Evolutionary conservation across 2,329 filamentous ascomycete genomes (phyloP), one percentile per base, ranked within the genome.

Genomic region (Bipolaris oryzae): DNA sequence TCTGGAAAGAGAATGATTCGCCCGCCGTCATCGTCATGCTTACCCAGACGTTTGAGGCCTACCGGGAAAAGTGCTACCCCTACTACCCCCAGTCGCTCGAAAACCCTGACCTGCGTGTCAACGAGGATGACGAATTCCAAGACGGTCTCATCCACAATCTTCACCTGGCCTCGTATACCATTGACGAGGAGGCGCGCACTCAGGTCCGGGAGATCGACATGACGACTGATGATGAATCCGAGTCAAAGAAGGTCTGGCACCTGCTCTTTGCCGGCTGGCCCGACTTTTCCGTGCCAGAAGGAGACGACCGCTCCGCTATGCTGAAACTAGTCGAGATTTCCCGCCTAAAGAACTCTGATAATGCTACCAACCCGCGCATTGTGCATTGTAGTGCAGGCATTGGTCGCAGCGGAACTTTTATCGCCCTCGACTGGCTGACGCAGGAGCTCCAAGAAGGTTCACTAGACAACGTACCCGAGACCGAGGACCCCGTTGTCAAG

Each of bases 341-440:
- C 1, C 82, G 84, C 20, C 79, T 84, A 60, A 85, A 84, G 72
- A 84, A 86, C 61, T 78, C 77, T 20, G 63, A 74, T 56, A 69
- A 74, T 41, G 38, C 69, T 25, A 62, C 58, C 20, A 92, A 90
- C 68, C 91, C 94, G 4, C 88, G 94, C 53, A 88, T 98, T 58
- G 77, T 84, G 2, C 81, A 84, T 56, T 84, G 81, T 79, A 96
- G 91, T 71, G 95, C 95, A 7, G 95, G 95, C 37, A 94, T 99
- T 13, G 95, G 95, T 11, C 87, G 95, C 53, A 96, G 91, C 7
- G 95, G 95, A 33, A 98, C 95, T 0, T 99, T 98, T 73, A 96
- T 99, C 69, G 90, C 92, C 1, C 84, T 99, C n/a, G 95, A 98
- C 76, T 92, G 96, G 75, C 85, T 99, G 23, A 83, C 96, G 61